Base-by-base conservation (phyloP, 192 early-diverging fungal genomes). In the Rhizoclosmatium globosum region DNA sequence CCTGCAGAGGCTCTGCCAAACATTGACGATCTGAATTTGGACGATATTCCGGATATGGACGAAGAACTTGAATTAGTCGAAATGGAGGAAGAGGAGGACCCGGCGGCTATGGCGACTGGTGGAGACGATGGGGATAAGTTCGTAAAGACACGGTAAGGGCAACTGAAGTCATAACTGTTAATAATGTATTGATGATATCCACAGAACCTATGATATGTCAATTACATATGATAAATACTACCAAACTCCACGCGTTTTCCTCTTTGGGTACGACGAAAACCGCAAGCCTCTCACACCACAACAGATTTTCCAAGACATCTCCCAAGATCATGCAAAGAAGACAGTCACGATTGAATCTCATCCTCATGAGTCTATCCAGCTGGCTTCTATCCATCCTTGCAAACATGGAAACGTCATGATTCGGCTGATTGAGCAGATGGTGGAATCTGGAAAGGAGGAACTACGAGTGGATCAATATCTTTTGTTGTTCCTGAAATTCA, bases 141-240 rank as follows among this genome's bases (percentile, higher is more conserved):
- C 47, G 80, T 87, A 15, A 87, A 81, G 60, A 89, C 88, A 53
- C 79, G 86, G 85, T 86, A 81, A 15, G 67, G 50, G 7, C 53
- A 41, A n/a, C 13, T 19, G 11, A 41, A 45, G 47, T 23, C 41
- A 39, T 61, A 19, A 17, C 21, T 80, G 17, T 61, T 2, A 47
- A 67, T 48, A 38, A 43, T 1, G 61, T 62, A 21, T 47, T 48
- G 57, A 9, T 17, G 15, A 1, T 0, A 68, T 0, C n/a, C 48
- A n/a, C 50, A 88, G 98, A 76, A 99, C 98, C 15, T 99, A 99
- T 79, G 98, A 99, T 85, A 90, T 99, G 44, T 95, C 94, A 81
- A 99, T 99, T 74, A 97, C 97, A n/a, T 99, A 99, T 85, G 98
- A 99, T 91, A 99, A 99, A 84, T 98, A 98, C 83, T 98, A 98